These are phyloP conservation scores for Bocquillonia castaneifolia DNA, from an alignment of 441 rosid genomes.

Conservation along the genomic window DNA sequence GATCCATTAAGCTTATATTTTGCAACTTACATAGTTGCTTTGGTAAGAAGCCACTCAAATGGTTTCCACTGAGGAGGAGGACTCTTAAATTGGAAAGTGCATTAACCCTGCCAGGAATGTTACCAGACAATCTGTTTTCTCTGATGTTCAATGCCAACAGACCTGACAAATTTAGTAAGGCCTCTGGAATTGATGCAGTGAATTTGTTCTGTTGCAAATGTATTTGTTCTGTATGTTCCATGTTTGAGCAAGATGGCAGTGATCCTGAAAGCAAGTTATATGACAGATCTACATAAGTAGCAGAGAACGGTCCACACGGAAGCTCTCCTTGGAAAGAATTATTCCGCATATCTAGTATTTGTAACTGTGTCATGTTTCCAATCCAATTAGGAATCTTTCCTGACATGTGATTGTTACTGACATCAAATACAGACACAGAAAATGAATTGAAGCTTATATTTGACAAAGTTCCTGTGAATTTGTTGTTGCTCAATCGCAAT, in stretches of 20 bases:
- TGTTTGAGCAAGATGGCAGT: not conserved
- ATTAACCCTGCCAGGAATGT: not conserved
- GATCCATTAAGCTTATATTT: slow-evolving; percentile 22
- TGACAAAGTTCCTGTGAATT: not conserved
- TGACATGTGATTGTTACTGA: not conserved
- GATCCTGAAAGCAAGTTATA: not conserved
- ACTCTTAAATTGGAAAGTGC: not conserved
- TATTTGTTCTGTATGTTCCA: not conserved
- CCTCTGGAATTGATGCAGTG: not conserved
- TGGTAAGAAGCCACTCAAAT: not conserved
- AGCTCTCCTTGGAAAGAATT: not conserved
- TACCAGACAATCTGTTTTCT: not conserved
- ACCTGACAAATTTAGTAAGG: not conserved
- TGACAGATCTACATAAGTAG: not conserved
- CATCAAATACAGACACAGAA: not conserved
- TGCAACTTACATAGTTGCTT: not conserved
- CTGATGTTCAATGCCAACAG: not conserved
- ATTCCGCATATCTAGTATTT: not conserved
- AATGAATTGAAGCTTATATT: too few species aligned
- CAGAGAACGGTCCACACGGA: not conserved
- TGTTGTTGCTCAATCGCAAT: not conserved
- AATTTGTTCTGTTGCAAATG: not conserved
- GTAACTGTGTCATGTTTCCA: not conserved
- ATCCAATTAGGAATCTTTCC: slow-evolving; percentile 1
- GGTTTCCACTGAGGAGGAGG: not conserved